Base-by-base conservation (phyloP, 208 protist genomes). In the Herpetomonas tarakana region DNA sequence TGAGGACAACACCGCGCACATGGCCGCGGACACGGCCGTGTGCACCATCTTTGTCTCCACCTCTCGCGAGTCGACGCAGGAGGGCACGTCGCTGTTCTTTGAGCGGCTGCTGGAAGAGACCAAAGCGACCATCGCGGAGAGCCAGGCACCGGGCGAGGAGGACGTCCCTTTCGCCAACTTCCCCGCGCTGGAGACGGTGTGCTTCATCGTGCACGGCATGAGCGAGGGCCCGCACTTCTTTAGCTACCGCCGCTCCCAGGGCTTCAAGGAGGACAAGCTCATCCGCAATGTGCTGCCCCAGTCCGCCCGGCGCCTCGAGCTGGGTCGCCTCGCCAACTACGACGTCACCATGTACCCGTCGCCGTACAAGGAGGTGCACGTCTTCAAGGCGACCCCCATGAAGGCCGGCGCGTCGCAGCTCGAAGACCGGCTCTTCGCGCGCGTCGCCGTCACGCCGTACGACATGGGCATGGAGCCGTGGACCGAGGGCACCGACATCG, bases 241-340 rank as follows among this genome's bases (percentile, higher is more conserved):
- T 72, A 97, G 96, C 6, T 98, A 97, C 73, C 72, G 86, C 22
- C 63, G 74, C 41, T 45, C 60, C 35, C 55, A 88, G 52, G 74
- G 80, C 59, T 97, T 92, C 71, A 46, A 59, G 4, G 94, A 98
- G 69, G 97, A 98, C 58, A 67, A 73, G 50, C 80, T 98, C 45
- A 88, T 97, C 47, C 86, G 98, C 58, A 93, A 99, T 75, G 86
- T 98, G 45, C 86, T 97, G 58, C 96, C 97, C 1, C 89, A 97
- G 28, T 87, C 97, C 44, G 96, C 97, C 0, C 94, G 97, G 54
- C 84, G 97, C 50, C 82, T 99, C 12, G 97, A 98, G 71, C 78
- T 99, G 9, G 76, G 86, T 49, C 86, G 91, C 38, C 70, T 99
- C 14, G 58, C 57, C 3, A 98, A 98, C 72, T 99, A 97, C 69